Conservation (phyloP, 352 stramenopile genomes). For the Pythium sp. region DNA sequence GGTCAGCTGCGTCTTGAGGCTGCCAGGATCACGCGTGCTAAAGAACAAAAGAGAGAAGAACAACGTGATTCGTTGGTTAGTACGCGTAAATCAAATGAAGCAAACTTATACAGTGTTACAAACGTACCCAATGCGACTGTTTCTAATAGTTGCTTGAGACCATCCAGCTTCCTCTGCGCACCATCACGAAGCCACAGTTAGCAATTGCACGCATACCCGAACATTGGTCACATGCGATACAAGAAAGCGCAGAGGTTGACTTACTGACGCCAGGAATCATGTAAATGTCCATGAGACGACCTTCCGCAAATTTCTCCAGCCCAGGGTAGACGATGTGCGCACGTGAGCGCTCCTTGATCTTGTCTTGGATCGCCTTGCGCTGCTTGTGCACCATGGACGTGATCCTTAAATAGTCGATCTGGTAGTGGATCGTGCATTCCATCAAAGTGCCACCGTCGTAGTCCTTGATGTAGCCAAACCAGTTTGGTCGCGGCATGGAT, state of each 20-base stretch:
- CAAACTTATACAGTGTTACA: not conserved
- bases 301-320: constrained; percentile 70
- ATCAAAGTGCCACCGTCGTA: constrained; percentile 99
- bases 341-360: constrained; percentile 74
- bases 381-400: constrained; percentile 94
- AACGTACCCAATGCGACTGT: constrained; percentile 77
- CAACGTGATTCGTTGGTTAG: not conserved
- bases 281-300: constrained; percentile 84
- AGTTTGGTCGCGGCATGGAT: constrained; percentile 84
- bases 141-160: constrained; percentile 81
- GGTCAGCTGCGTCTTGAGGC: constrained; percentile 80
- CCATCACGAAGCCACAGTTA: constrained; percentile 11
- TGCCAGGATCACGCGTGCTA: constrained; percentile 78
- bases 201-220: not conserved
- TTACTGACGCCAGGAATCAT: constrained; percentile 85
- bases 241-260: constrained; percentile 20
- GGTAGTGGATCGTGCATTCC: constrained; percentile 98
- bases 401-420: constrained; percentile 97
- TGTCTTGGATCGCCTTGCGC: constrained; percentile 84
- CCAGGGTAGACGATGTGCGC: constrained; percentile 74
- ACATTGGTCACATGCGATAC: not conserved
- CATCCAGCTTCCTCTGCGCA: constrained; percentile 79
- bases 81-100: not conserved
- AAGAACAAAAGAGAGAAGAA: not conserved
- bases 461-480: constrained; percentile 99